These are phyloP conservation scores for Miscanthus sacchariflorus DNA, from an alignment of 202 grass and related monocot species.

Conservation along the genomic window DNA sequence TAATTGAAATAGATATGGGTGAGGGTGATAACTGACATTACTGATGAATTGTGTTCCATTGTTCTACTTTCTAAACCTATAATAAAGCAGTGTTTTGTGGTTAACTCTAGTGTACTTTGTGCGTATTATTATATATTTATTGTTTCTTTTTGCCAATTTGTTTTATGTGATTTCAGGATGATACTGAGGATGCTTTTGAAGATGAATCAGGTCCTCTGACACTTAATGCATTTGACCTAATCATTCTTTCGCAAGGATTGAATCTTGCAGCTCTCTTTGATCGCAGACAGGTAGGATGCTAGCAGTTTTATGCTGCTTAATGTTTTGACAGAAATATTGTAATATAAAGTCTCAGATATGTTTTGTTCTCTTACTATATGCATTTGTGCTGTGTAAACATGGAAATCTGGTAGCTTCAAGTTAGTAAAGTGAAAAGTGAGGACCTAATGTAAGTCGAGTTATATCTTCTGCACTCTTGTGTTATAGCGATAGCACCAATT, in stretches of 20 bases:
- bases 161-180: constrained; percentile 59
- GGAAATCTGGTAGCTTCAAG: not conserved
- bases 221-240: constrained; percentile 97
- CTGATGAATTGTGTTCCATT: constrained; percentile 7
- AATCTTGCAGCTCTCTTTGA: constrained; percentile 94
- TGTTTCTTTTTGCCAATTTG: constrained; percentile 27
- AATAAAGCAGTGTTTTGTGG: constrained; percentile 3
- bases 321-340: constrained; percentile 7
- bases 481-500: not conserved
- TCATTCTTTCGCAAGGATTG: constrained; percentile 89
- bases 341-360: constrained; percentile 6
- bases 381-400: constrained; percentile 24
- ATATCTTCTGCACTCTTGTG: constrained; percentile 17
- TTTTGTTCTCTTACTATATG: constrained; percentile 33
- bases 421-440: constrained; percentile 19
- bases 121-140: constrained; percentile 25
- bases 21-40: not conserved
- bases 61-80: constrained; percentile 13
- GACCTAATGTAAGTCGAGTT: not conserved
- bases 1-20: not conserved
- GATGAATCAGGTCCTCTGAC: constrained; percentile 79
- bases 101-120: constrained; percentile 38
- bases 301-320: not conserved
- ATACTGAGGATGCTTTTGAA: constrained; percentile 56
- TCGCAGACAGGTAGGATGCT: constrained; percentile 68